Evolutionary conservation across 1,284 basidiomycete genomes (phyloP), one percentile per base, ranked within the genome.

Genomic region (Cutaneotrichosporon sp.): DNA sequence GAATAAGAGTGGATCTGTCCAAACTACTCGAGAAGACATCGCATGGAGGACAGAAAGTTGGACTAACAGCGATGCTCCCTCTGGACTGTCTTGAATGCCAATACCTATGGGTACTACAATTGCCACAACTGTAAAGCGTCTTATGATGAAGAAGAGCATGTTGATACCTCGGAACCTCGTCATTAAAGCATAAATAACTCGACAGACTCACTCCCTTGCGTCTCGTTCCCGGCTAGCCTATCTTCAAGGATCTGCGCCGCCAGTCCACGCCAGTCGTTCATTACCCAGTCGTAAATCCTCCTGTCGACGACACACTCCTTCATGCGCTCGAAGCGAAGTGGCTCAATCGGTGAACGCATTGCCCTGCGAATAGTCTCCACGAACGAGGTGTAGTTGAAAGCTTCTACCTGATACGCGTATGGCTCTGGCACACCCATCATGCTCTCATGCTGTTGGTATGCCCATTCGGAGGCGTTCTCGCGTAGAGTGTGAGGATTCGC

Each of bases 361-460:
- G 63, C 61, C 45, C 37, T 44, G 31, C 49, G 32, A 16, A 64
- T 62, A 5, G 51, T 54, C 11, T 44, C 33, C 4, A 57, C 46
- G 7, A 64, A 62, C 29, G 42, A 44, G 5, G 46, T 54, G 34
- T 61, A 62, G 45, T 64, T 46, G 43, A 38, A 32, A 27, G 48
- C 42, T n/a, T 53, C 33, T 8, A 60, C 57, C 44, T 62, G 52
- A 38, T 64, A 64, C 17, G 50, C 53, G 32, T 61, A 62, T 34
- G 52, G 52, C 20, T 47, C 45, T 4, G 34, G 37, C 2, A 51
- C 16, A 17, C 17, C 24, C 14, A 14, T 19, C 19, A 55, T 25
- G 6, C 43, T 31, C 16, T 44, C 22, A 39, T 55, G 53, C 33
- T 55, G 53, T 20, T 38, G 20, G 29, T 34, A 22, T 4, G 8